Conservation (phyloP, 2,329 filamentous ascomycete species). For the Onygenales sp. region DNA sequence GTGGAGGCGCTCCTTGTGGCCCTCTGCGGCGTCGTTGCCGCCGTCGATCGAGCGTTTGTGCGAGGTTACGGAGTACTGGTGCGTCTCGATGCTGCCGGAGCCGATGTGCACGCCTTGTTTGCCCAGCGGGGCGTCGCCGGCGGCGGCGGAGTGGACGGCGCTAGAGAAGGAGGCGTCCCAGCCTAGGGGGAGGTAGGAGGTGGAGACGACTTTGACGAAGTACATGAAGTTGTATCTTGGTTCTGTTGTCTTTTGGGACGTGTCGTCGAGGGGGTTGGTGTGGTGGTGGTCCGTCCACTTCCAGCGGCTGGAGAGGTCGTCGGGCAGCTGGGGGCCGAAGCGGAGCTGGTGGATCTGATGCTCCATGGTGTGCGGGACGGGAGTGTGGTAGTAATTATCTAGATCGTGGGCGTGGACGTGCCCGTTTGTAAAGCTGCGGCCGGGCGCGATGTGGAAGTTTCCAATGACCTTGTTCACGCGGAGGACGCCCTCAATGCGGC, state of each 20-base stretch:
- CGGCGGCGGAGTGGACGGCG: conserved; percentile 26
- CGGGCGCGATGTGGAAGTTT: conserved; percentile 96
- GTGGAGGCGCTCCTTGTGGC: conserved; percentile 86
- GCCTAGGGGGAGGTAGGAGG: conserved; percentile 84
- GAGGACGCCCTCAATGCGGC: conserved; percentile 82
- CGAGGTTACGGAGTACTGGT: conserved; percentile 96
- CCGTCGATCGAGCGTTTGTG: conserved; percentile 83
- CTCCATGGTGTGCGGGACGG: conserved; percentile 72
- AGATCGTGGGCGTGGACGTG: conserved; percentile 98
- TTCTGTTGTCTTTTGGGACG: conserved; percentile 66
- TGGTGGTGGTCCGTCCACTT: conserved; percentile 86
- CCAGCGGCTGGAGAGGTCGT: conserved; percentile 49
- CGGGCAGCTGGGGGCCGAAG: conserved; percentile 85
- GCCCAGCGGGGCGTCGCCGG: conserved; percentile 56
- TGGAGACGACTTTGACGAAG: conserved; percentile 96
- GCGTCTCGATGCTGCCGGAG: conserved; percentile 80
- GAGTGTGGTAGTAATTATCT: conserved; percentile 81
- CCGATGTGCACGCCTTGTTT: conserved; percentile 56
- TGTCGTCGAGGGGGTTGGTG: conserved; percentile 74
- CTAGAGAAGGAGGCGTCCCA: conserved; percentile 57
- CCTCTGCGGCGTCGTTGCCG: conserved; percentile 74
- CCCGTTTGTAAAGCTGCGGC: conserved; percentile 88
- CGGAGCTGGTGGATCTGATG: conserved; percentile 82
- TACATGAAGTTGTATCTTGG: conserved; percentile 96
- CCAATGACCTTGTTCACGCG: conserved; percentile 97